A percentile compares a stretch with the other conserved stretches of the same genome.
Evolutionary conservation across 164 flowering plant species (phyloP).

Genomic region (Santalum album): DNA sequence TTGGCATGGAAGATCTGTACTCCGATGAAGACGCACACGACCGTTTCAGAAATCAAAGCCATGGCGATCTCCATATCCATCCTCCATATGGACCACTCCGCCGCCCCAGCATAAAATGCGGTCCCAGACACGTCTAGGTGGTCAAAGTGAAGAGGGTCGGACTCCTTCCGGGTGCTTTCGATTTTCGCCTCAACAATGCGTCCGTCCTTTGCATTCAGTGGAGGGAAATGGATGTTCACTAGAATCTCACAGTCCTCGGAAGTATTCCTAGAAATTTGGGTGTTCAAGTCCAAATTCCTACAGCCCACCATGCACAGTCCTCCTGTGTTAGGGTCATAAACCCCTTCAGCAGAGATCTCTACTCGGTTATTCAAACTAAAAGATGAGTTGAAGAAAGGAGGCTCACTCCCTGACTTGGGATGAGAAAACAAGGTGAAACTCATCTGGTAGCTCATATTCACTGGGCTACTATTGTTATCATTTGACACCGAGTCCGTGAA

Average conservation of each 20-base stretch:
- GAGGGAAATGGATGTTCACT: conserved; percentile 40
- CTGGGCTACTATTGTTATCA: conserved; percentile 8
- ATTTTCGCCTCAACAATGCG: conserved; percentile 42
- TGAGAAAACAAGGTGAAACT: conserved; percentile 6
- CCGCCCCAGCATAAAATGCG: conserved; percentile 8
- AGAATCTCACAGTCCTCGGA: conserved; percentile 51
- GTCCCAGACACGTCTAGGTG: conserved; percentile 23
- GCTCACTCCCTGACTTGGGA: neutral
- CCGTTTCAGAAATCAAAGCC: conserved; percentile 50
- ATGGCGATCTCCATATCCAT: conserved; percentile 54
- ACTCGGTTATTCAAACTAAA: neutral
- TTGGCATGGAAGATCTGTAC: conserved; percentile 45
- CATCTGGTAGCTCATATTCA: conserved; percentile 49
- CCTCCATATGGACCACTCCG: conserved; percentile 28
- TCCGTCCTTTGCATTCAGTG: conserved; percentile 19
- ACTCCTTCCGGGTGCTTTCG: conserved; percentile 32
- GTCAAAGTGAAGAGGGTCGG: conserved; percentile 48
- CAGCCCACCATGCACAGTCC: conserved; percentile 69
- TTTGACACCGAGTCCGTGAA: neutral
- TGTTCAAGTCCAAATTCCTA: conserved; percentile 14
- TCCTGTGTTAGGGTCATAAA: conserved; percentile 50
- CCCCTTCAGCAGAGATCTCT: conserved; percentile 62
- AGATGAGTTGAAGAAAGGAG: conserved; percentile 12
- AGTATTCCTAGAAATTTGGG: conserved; percentile 5
- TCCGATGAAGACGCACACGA: conserved; percentile 39